Conservation (phyloP, 2,329 filamentous ascomycete genomes). For the Xylariaceae sp. region DNA sequence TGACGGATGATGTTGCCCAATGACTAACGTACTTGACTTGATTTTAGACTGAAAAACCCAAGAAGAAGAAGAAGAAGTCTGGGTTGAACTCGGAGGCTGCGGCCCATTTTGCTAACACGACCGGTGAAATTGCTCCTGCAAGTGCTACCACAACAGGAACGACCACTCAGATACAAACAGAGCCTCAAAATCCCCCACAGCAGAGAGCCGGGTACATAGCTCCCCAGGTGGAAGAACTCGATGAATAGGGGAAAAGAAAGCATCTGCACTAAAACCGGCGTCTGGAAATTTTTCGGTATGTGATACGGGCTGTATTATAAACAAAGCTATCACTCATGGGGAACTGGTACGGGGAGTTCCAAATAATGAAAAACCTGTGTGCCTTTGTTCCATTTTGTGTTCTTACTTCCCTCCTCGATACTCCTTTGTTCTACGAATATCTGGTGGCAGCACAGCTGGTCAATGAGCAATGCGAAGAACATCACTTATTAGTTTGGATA, state of each 20-base stretch:
- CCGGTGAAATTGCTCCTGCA: conserved; percentile 50
- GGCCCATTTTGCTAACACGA: conserved; percentile 47
- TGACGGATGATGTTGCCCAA: conserved; percentile 12
- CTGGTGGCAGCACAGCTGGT: no score
- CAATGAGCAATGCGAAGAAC: no score
- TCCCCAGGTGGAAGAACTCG: conserved; percentile 51
- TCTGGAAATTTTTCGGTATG: no score
- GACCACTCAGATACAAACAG: conserved; percentile 49
- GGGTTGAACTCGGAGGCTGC: conserved; percentile 30
- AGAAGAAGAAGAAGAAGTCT: conserved; percentile 51
- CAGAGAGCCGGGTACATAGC: conserved; percentile 40
- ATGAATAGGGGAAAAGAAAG: conserved; percentile 36
- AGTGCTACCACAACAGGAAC: conserved; percentile 56
- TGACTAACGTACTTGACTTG: conserved; percentile 5
- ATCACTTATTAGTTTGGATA: no score
- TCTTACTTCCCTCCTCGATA: no score
- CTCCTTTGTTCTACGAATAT: no score
- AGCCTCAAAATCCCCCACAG: no score
- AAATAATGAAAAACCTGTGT: no score
- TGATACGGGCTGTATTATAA: no score
- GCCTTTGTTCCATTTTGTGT: no score
- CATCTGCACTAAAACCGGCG: conserved; percentile 20
- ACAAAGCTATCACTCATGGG: no score
- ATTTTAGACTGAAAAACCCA: conserved; percentile 41
- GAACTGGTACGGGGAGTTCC: no score